Percentiles rank a stretch among this genome's conserved stretches.
Evolutionary conservation across 805 yeast species (phyloP).

Genomic region (Wickerhamomyces ciferrii): DNA sequence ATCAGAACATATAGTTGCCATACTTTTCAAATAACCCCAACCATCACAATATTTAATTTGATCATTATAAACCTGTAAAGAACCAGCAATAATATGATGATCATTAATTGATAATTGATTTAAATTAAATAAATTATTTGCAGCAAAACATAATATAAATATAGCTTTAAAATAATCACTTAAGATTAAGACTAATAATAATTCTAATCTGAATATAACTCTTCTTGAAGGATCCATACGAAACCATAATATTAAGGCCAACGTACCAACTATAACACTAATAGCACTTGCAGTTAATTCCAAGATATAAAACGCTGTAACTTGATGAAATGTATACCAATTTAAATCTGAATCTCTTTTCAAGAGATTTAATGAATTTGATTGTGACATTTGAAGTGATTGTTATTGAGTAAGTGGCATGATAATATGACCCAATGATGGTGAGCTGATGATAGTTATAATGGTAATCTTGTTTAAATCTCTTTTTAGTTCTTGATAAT

Average conservation of each 20-base stretch:
- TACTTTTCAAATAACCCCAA: slow-evolving; percentile 13
- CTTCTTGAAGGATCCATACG: slow-evolving; percentile 17
- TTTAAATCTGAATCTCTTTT: slow-evolving; percentile 2
- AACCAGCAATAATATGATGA: not conserved
- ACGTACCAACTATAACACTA: slow-evolving; percentile 11
- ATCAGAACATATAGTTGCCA: slow-evolving; percentile 12
- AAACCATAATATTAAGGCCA: slow-evolving; percentile 14
- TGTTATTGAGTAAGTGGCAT: not conserved
- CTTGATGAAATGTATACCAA: slow-evolving; percentile 2
- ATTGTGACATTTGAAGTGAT: not conserved
- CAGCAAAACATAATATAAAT: not conserved
- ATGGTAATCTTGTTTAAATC: too few species aligned
- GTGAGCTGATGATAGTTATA: too few species aligned
- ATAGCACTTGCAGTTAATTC: slow-evolving; percentile 7
- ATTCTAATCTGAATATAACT: slow-evolving; percentile 15
- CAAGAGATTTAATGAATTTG: not conserved
- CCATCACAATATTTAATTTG: slow-evolving; percentile 11
- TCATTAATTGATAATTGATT: not conserved
- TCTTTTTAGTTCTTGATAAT: too few species aligned
- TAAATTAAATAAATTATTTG: not conserved
- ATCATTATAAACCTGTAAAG: slow-evolving; percentile 2
- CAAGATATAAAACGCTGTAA: slow-evolving; percentile 5
- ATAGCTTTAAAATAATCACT: slow-evolving; percentile 15
- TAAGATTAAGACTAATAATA: slow-evolving; percentile 11
- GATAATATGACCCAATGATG: not conserved